phyloP scores from a whole-genome alignment of 1,284 basidiomycete genomes.

The Fomitopsis betulina region DNA sequence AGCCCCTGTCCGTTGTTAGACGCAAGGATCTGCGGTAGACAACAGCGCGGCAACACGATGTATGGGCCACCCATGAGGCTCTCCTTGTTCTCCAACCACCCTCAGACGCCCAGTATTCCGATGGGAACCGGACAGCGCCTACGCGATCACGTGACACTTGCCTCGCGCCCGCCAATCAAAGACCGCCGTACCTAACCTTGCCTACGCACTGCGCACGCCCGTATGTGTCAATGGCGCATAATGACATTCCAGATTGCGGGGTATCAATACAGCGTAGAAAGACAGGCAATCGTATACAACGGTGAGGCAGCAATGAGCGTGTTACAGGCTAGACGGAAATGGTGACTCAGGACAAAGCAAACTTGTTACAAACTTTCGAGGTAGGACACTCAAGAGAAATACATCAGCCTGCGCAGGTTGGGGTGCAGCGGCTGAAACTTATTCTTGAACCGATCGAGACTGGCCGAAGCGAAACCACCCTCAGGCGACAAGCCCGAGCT shows the following conservation, averaged over 20 bases:
- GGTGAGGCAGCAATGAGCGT: neutral
- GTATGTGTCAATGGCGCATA: neutral
- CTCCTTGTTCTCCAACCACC: too few species aligned
- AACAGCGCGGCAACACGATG: neutral
- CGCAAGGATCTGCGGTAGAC: neutral
- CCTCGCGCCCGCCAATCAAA: neutral
- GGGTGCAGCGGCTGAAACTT: conserved; percentile 54
- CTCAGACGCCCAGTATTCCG: neutral
- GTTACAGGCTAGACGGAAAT: neutral
- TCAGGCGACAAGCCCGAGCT: conserved; percentile 39
- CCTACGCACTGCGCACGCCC: neutral
- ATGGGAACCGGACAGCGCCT: neutral
- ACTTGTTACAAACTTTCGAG: neutral
- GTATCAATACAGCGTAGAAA: neutral
- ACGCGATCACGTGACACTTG: neutral
- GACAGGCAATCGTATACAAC: neutral
- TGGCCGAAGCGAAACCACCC: conserved; percentile 33
- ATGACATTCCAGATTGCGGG: neutral
- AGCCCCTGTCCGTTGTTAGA: neutral
- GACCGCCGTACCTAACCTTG: neutral
- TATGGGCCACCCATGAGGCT: neutral
- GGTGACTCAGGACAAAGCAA: neutral
- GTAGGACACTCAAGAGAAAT: conserved; percentile 21
- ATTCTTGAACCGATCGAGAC: conserved; percentile 48
- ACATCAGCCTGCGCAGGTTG: conserved; percentile 53